Evolutionary conservation across 768 basidiomycete genomes (phyloP), one percentile per base, ranked within the genome.

Genomic region (Boletus tylopilopsis): DNA sequence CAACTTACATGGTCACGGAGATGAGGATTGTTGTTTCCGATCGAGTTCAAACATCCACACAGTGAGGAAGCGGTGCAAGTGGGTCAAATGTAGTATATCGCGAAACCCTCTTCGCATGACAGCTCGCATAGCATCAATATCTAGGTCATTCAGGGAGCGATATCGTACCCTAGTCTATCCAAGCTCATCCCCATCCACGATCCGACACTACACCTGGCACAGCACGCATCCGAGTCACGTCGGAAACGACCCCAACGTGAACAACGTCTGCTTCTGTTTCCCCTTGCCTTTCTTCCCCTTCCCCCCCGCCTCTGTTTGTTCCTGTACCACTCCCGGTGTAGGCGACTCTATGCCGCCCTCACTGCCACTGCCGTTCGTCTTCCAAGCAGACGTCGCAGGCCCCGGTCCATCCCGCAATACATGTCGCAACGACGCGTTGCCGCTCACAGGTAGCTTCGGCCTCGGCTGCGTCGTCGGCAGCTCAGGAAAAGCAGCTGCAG

Each of bases 191-290:
- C 27, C 29, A 30, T 30, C 13, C 29, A 30, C 12, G n/a, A n/a
- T n/a, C n/a, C n/a, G n/a, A 30, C 29, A 13, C 29, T 13, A 30
- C 11, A 12, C 2, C n/a, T n/a, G n/a, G 11, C 29, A 29, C 7
- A 7, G 29, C 3, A 30, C 12, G 6, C 29, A 30, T 13, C 12
- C 29, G 13, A 12, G 32, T 66, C 42, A 67, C 29, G 68, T 37
- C 35, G 77, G 77, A 58, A 77, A 78, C 15, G 76, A 71, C 9
- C 80, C 79, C 34, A 82, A 50, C 19, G 74, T 90, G 59, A 92
- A 93, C 55, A 94, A 66, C 9, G 82, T 91, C 74, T 92, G 87
- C 70, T 92, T 92, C 64, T 82, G 81, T 67, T 91, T 90, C 2
- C 82, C 82, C 62, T 91, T 93, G 0, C 80, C 78, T 68, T 89